These are phyloP conservation scores for Cydonia oblonga DNA, from an alignment of 331 rosid genomes.

Conservation along the genomic window DNA sequence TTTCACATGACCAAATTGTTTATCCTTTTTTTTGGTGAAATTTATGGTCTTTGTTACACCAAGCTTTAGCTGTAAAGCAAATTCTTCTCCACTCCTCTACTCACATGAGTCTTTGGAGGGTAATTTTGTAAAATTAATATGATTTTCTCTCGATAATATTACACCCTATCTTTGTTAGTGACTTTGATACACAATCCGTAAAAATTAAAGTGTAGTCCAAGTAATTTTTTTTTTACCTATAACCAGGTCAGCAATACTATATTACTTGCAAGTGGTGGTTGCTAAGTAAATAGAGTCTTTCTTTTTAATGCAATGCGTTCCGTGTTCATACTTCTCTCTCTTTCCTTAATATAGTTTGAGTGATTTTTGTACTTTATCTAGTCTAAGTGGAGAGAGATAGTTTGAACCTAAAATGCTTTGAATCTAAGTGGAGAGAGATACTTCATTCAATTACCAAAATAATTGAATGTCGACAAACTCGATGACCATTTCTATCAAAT, in stretches of 20 bases:
- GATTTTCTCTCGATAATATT: neutral
- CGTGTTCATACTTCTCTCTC: neutral
- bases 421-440: too few relatives aligned
- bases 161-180: too few relatives aligned
- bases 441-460: too few relatives aligned
- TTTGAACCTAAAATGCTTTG: too few relatives aligned
- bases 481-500: too few relatives aligned
- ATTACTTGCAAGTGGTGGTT: neutral
- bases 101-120: neutral
- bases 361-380: neutral
- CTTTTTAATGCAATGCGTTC: too few relatives aligned
- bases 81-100: neutral
- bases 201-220: neutral
- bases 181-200: neutral
- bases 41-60: neutral
- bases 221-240: neutral
- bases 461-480: too few relatives aligned
- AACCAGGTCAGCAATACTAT: neutral
- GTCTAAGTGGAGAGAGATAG: too few relatives aligned
- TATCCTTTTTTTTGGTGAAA: neutral
- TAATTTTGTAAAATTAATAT: neutral
- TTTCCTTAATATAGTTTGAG: neutral
- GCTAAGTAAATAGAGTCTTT: neutral
- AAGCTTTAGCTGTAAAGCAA: constrained; percentile 12
- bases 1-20: constrained; percentile 4